Evolutionary conservation across 768 basidiomycete genomes (phyloP).

Genomic region (Termitomyces sp.): DNA sequence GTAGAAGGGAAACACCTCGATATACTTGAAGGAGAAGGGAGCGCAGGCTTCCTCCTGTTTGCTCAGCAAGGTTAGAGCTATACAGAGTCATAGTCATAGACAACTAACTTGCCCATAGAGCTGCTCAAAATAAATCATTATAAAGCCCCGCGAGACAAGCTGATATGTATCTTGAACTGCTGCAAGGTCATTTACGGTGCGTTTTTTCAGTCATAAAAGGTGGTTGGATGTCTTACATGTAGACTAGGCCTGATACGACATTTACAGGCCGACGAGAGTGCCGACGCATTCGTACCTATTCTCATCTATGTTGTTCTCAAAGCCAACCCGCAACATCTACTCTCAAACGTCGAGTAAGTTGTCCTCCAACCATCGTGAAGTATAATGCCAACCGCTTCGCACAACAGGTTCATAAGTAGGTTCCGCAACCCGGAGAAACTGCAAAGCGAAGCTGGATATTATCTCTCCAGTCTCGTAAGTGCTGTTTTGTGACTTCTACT

Average conservation of each 20-base stretch:
- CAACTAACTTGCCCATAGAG: slow-evolving; percentile 41
- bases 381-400: background rate
- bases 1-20: slow-evolving; percentile 86
- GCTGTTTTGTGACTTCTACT: background rate
- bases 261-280: slow-evolving; percentile 77
- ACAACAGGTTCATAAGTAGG: slow-evolving; percentile 87
- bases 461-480: slow-evolving; percentile 88
- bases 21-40: slow-evolving; percentile 71
- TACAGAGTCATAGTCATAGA: background rate
- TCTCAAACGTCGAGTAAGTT: slow-evolving; percentile 92
- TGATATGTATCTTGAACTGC: slow-evolving; percentile 95
- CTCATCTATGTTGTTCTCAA: slow-evolving; percentile 91
- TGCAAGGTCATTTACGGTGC: slow-evolving; percentile 99
- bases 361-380: background rate
- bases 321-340: slow-evolving; percentile 88
- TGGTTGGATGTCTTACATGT: slow-evolving; percentile 4
- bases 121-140: slow-evolving; percentile 97
- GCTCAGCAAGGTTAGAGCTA: slow-evolving; percentile 70
- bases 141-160: slow-evolving; percentile 96
- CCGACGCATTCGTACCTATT: slow-evolving; percentile 92
- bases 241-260: slow-evolving; percentile 81
- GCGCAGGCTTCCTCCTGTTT: slow-evolving; percentile 81
- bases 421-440: slow-evolving; percentile 88
- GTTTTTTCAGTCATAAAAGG: slow-evolving; percentile 21
- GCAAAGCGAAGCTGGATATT: slow-evolving; percentile 95